Conservation (phyloP, 2,329 filamentous ascomycete species). For the Dothiorella sarmentorum region DNA sequence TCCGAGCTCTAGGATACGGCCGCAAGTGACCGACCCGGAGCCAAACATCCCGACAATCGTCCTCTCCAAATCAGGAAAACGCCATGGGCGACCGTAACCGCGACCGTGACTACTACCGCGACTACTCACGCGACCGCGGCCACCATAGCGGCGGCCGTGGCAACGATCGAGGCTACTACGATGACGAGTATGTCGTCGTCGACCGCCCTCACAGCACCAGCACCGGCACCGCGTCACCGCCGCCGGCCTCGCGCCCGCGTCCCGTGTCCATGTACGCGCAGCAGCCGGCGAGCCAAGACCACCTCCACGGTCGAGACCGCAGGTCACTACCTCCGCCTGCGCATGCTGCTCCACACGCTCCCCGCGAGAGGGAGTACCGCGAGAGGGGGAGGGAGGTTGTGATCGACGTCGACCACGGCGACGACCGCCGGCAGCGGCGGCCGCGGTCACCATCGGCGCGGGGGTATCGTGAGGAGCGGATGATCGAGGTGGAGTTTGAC, state of each 20-base stretch:
- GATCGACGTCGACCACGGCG: background rate
- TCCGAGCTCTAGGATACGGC: too few relatives aligned
- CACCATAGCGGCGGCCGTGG: background rate
- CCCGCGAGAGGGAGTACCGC: background rate
- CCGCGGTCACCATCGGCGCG: too few relatives aligned
- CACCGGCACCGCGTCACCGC: background rate
- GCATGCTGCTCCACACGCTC: background rate
- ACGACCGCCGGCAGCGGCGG: too few relatives aligned
- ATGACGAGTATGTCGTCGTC: constrained; percentile 14
- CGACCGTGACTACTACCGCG: constrained; percentile 5
- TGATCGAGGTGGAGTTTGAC: too few relatives aligned
- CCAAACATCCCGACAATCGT: too few relatives aligned
- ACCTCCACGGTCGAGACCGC: background rate
- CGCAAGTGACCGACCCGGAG: too few relatives aligned
- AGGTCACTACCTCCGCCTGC: background rate
- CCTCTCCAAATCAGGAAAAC: too few relatives aligned
- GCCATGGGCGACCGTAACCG: constrained; percentile 1
- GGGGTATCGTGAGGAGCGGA: too few relatives aligned
- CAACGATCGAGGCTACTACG: background rate
- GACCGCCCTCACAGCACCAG: background rate
- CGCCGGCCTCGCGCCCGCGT: background rate
- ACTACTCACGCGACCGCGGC: constrained; percentile 6
- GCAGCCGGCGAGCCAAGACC: background rate
- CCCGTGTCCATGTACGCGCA: background rate
- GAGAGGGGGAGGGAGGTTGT: background rate